Base-by-base conservation (phyloP, 169 alveolate genomes). In the Cryptosporidium sp. region DNA sequence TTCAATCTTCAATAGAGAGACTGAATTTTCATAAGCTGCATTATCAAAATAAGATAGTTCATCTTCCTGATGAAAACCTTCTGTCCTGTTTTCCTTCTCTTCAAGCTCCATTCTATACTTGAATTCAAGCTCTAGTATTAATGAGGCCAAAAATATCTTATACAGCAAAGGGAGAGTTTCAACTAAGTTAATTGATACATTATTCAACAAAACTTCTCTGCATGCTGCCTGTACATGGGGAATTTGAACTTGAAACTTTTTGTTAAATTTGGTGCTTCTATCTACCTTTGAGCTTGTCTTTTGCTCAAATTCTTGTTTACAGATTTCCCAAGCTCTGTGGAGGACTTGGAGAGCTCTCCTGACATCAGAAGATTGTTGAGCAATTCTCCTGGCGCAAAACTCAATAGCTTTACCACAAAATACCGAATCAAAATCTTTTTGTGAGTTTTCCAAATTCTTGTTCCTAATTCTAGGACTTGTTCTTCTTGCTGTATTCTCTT, bases 291-390 rank as follows among this genome's bases (percentile, higher is more conserved):
- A 9, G 12, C 45, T 6, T 6, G 1, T 58, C 31, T 35, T 52
- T 55, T 23, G 26, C 10, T 71, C 69, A 55, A 43, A 71, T 51
- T 71, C 85, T 8, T 26, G 33, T n/a, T 29, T 65, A n/a, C 80
- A 80, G 2, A 80, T 80, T 21, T 80, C 89, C 58, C 61, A 80
- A 23, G 89, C 89, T 33, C 89, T 59, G 3, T 80, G 89, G 26
- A 80, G 89, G 39, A 80, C 75, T 12, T 80, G 89, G 33, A 80
- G 68, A 23, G 89, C 89, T 65, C 89, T 80, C 41, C 89, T 59
- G 2, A 80, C 89, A 65, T 80, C 89, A 26, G 89, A 80, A 39
- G 89, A 80, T 41, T 80, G 89, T 41, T 80, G 89, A 29, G 89
- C 45, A 26, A 80, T 48, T 65, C 75, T 80, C 62, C 89, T 80